Percentiles rank a stretch among this genome's conserved stretches.
Conservation (phyloP, 2,329 filamentous ascomycete genomes). For the Karstenula rhodostoma region DNA sequence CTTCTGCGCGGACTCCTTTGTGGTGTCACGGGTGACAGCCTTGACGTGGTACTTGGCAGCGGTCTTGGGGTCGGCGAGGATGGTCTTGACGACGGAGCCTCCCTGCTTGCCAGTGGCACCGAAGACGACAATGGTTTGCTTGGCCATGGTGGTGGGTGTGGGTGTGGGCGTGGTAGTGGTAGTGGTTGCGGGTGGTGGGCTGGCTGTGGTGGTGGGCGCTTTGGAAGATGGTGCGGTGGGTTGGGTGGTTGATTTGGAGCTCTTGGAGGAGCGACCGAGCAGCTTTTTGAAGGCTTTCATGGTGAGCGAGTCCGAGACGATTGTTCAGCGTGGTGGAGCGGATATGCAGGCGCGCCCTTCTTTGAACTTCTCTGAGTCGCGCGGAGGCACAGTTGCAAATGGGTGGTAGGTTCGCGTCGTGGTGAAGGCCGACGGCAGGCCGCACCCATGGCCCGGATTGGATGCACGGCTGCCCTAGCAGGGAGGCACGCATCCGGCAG, state of each 20-base stretch:
- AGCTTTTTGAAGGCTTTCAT: constrained; percentile 12
- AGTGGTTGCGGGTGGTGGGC: not conserved
- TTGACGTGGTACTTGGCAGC: constrained; percentile 57
- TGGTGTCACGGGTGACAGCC: constrained; percentile 58
- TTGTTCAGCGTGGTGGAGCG: constrained; percentile 13
- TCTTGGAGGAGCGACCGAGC: constrained; percentile 9
- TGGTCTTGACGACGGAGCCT: constrained; percentile 47
- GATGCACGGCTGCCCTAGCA: not conserved
- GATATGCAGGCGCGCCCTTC: constrained; percentile 11
- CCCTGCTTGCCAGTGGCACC: constrained; percentile 54
- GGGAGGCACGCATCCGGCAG: not conserved
- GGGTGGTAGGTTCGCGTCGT: not conserved
- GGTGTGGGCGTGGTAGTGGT: not conserved
- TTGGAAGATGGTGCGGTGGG: constrained; percentile 9
- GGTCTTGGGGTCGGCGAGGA: constrained; percentile 51
- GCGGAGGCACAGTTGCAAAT: constrained; percentile 5
- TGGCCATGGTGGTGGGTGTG: constrained; percentile 9
- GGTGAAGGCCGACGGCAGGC: not conserved
- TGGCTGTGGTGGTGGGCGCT: not conserved
- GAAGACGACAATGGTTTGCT: constrained; percentile 46
- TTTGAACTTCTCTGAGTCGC: constrained; percentile 3
- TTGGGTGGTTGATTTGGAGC: constrained; percentile 9
- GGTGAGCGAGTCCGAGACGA: constrained; percentile 3
- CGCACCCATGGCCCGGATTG: constrained; percentile 2
- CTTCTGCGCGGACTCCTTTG: constrained; percentile 29